These are phyloP conservation scores for Hermanozyma aechmeae DNA, from an alignment of 805 yeast genomes.

Conservation along the genomic window DNA sequence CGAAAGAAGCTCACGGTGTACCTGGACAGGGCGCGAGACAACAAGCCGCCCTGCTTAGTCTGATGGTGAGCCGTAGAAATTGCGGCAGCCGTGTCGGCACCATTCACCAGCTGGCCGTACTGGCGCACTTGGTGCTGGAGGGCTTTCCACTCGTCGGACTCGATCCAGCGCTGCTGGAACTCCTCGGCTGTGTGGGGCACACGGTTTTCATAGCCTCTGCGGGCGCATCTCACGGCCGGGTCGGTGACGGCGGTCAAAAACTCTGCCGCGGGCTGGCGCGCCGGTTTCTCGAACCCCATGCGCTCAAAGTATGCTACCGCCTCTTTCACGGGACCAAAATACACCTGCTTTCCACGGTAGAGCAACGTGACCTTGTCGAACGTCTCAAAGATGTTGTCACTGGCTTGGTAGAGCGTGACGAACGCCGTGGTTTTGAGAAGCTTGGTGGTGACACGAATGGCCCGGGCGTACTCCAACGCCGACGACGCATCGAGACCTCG, in stretches of 20 bases:
- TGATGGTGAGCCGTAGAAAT: background rate
- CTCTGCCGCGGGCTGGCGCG: background rate
- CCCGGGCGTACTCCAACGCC: slow-evolving; percentile 1
- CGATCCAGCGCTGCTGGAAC: background rate
- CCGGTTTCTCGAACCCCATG: background rate
- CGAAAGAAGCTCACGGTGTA: background rate
- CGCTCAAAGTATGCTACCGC: background rate
- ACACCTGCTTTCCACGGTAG: background rate
- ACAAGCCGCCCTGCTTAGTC: background rate
- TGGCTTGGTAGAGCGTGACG: slow-evolving; percentile 1
- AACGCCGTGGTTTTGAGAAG: background rate
- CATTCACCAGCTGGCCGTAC: background rate
- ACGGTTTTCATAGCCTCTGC: background rate
- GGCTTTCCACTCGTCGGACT: background rate
- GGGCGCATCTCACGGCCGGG: background rate
- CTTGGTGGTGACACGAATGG: background rate
- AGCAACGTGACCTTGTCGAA: slow-evolving; percentile 1
- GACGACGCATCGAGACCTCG: background rate
- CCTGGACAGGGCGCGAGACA: background rate
- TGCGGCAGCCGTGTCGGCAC: background rate
- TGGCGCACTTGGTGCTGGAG: background rate
- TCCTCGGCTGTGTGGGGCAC: slow-evolving; percentile 1
- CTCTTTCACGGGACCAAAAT: background rate
- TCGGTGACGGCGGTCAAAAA: background rate
- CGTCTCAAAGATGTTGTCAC: background rate